These are phyloP conservation scores for Bruguiera hainesii DNA, from an alignment of 441 rosid species.

Conservation along the genomic window DNA sequence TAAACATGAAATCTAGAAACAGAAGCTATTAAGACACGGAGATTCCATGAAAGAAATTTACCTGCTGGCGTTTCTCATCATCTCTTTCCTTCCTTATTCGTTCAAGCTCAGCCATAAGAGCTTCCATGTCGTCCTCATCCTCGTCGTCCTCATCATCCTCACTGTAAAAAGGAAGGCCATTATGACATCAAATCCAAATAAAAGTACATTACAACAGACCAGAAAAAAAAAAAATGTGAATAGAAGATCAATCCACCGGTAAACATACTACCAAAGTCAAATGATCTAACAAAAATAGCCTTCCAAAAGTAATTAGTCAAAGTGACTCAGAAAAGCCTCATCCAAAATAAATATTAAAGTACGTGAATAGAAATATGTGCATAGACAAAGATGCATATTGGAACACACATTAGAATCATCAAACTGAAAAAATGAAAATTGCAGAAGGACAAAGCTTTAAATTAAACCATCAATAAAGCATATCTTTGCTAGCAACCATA, in stretches of 20 bases:
- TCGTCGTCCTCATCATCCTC: slow-evolving; percentile 51
- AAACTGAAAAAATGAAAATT: too few species aligned
- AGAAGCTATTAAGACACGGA: neutral
- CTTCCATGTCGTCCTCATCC: slow-evolving; percentile 89
- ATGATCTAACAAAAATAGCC: neutral
- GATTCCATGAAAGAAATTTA: slow-evolving; percentile 21
- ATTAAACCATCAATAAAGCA: neutral
- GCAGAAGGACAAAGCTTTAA: neutral
- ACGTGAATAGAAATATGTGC: neutral
- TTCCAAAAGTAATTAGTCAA: neutral
- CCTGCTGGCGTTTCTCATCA: slow-evolving; percentile 89
- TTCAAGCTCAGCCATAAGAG: slow-evolving; percentile 93
- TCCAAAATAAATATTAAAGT: neutral
- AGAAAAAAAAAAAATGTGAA: neutral
- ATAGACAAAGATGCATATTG: neutral
- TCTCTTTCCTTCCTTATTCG: slow-evolving; percentile 94
- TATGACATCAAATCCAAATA: slow-evolving; percentile 3
- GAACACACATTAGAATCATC: too few species aligned
- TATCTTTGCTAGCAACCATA: neutral
- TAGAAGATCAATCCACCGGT: too few species aligned
- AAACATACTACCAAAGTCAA: too few species aligned
- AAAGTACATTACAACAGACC: neutral
- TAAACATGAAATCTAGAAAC: neutral
- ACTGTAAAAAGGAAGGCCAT: slow-evolving; percentile 15
- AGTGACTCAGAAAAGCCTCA: neutral